Conservation (phyloP, 2,329 filamentous ascomycete genomes). For the Aureobasidium melanogenum region DNA sequence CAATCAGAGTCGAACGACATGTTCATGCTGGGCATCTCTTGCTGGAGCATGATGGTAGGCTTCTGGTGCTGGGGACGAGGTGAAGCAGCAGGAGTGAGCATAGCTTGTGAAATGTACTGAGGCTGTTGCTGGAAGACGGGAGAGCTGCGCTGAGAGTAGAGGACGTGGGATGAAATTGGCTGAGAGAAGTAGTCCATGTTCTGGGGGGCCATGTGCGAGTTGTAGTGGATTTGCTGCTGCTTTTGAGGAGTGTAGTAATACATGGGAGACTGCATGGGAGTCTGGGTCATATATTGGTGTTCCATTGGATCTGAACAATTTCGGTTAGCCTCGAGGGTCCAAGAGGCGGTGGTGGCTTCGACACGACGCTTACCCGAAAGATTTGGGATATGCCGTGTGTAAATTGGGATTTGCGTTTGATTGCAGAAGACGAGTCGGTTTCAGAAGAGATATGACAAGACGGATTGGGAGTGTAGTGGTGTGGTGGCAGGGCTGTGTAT, state of each 20-base stretch:
- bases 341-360: conserved; percentile 8
- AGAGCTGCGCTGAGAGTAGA: conserved; percentile 20
- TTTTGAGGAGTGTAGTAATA: conserved; percentile 76
- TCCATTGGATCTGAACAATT: conserved; percentile 23
- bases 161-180: conserved; percentile 12
- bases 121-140: conserved; percentile 34
- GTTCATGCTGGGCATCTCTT: conserved; percentile 42
- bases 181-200: conserved; percentile 31
- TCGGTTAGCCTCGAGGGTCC: conserved; percentile 12
- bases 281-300: conserved; percentile 25
- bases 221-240: conserved; percentile 3
- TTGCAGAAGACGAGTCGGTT: conserved; percentile 2
- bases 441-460: conserved; percentile 8
- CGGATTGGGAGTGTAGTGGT: not conserved
- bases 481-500: conserved; percentile 6
- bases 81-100: conserved; percentile 67
- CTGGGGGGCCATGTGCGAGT: conserved; percentile 42
- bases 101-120: conserved; percentile 50
- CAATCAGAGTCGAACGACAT: conserved; percentile 67
- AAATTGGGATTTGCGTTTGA: conserved; percentile 12
- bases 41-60: conserved; percentile 60
- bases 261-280: conserved; percentile 63
- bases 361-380: conserved; percentile 9
- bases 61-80: conserved; percentile 67
- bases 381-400: not conserved